Percentiles rank a stretch among this genome's conserved stretches.
phyloP scores from a whole-genome alignment of 345 rosid species.

The Erodium maritimum region DNA sequence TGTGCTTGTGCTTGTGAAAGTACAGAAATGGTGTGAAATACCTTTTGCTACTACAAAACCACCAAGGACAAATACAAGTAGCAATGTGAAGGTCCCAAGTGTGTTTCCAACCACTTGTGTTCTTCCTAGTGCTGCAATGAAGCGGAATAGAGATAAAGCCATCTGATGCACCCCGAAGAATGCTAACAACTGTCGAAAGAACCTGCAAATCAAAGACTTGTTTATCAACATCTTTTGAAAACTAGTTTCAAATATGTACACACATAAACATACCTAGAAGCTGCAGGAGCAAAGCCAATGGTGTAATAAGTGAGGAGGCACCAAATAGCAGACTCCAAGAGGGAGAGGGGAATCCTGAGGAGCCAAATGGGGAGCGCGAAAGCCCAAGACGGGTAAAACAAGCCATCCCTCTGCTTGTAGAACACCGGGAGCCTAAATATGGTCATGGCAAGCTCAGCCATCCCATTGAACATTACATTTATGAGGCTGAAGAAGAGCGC shows the following conservation, averaged over 20 bases:
- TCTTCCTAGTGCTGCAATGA: slow-evolving; percentile 40
- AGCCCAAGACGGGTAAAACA: slow-evolving; percentile 61
- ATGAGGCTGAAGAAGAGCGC: slow-evolving; percentile 38
- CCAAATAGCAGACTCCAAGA: slow-evolving; percentile 46
- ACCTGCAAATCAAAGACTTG: slow-evolving; percentile 20
- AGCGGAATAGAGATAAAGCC: slow-evolving; percentile 44
- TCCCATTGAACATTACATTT: slow-evolving; percentile 39
- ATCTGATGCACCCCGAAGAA: slow-evolving; percentile 32
- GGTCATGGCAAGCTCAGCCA: slow-evolving; percentile 52
- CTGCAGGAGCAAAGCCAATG: slow-evolving; percentile 43
- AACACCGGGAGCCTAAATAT: slow-evolving; percentile 65
- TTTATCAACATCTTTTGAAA: no score
- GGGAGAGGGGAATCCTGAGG: slow-evolving; percentile 39
- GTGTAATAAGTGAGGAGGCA: slow-evolving; percentile 34
- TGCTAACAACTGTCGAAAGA: slow-evolving; percentile 35
- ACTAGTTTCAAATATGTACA: no score
- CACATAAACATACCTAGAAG: slow-evolving; percentile 21
- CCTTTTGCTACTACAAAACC: slow-evolving; percentile 28
- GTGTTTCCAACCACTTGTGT: slow-evolving; percentile 37
- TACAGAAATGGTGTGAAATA: not conserved
- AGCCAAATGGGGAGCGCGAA: slow-evolving; percentile 48
- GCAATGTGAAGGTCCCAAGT: slow-evolving; percentile 33
- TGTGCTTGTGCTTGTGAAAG: not conserved
- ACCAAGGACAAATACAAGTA: slow-evolving; percentile 27
- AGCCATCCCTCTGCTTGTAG: slow-evolving; percentile 55